Conservation (phyloP, 257 asterid genomes). For the Euphrasia confusa region DNA sequence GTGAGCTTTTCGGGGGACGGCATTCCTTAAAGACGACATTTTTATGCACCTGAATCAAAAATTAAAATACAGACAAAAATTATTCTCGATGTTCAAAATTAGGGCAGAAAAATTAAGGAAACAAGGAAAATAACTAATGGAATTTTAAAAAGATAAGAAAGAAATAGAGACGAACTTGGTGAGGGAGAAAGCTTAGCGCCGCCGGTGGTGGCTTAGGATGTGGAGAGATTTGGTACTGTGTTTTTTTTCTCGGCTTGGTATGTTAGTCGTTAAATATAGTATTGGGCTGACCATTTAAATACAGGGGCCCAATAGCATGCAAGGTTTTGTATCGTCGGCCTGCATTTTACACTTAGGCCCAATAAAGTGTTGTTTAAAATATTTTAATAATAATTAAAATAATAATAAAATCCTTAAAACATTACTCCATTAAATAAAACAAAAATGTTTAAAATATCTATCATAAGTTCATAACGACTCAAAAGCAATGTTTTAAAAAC, state of each 20-base stretch:
- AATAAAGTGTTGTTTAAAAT: no score
- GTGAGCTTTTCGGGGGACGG: conserved; percentile 73
- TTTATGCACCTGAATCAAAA: conserved; percentile 12
- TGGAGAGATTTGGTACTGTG: background rate
- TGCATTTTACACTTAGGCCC: no score
- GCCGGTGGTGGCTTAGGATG: conserved; percentile 20
- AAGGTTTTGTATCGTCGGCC: no score
- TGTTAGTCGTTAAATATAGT: background rate
- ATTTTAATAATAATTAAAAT: no score
- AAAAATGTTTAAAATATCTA: no score
- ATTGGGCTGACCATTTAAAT: background rate
- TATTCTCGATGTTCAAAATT: no score
- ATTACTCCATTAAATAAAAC: no score
- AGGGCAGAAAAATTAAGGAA: background rate
- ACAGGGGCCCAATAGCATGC: no score
- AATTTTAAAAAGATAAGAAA: background rate
- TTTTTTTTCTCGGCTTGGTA: background rate
- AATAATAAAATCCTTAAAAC: no score
- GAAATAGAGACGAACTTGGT: background rate
- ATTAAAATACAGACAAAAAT: conserved; percentile 4
- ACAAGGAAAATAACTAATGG: background rate
- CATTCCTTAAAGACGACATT: conserved; percentile 85
- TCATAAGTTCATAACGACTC: no score
- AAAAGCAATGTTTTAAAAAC: no score
- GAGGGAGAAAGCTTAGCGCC: conserved; percentile 13